Percentiles rank a stretch among this genome's conserved stretches.
These are phyloP conservation scores for Linnemannia exigua DNA, from an alignment of 192 early-diverging fungal species.

Conservation along the genomic window DNA sequence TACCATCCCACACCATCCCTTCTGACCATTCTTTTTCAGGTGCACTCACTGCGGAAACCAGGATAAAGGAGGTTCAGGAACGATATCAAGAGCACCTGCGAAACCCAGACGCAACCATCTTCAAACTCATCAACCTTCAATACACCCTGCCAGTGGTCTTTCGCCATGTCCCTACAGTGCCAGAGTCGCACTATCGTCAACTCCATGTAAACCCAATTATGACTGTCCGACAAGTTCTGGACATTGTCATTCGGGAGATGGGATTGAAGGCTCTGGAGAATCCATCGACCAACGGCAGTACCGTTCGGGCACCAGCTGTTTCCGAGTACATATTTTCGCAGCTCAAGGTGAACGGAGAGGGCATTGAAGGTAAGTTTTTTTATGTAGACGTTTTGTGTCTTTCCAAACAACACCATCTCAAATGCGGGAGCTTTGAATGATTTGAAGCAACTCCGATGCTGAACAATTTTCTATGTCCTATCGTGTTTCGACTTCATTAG, in stretches of 20 bases:
- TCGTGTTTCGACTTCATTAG: conserved; percentile 2
- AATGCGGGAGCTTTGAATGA: background rate
- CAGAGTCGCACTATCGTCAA: conserved; percentile 47
- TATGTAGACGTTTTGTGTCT: background rate
- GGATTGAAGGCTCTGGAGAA: conserved; percentile 33
- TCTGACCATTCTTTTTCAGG: conserved; percentile 9
- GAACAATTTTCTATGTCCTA: background rate
- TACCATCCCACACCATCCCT: background rate
- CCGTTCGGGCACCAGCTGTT: background rate
- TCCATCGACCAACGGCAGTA: background rate
- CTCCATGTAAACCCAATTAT: conserved; percentile 37
- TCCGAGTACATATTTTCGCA: conserved; percentile 42
- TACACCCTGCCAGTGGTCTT: conserved; percentile 45
- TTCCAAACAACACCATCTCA: background rate
- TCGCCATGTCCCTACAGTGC: conserved; percentile 50
- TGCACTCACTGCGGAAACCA: conserved; percentile 32
- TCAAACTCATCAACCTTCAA: conserved; percentile 47
- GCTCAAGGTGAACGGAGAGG: conserved; percentile 37
- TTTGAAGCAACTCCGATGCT: background rate
- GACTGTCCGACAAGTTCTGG: conserved; percentile 38
- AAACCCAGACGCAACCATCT: conserved; percentile 37
- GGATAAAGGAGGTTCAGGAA: conserved; percentile 43
- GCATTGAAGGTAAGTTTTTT: conserved; percentile 34
- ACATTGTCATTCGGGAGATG: conserved; percentile 43
- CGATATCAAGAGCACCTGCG: conserved; percentile 40